Conservation (phyloP, 176 grass and related monocot genomes). For the Saccharum officinarum region DNA sequence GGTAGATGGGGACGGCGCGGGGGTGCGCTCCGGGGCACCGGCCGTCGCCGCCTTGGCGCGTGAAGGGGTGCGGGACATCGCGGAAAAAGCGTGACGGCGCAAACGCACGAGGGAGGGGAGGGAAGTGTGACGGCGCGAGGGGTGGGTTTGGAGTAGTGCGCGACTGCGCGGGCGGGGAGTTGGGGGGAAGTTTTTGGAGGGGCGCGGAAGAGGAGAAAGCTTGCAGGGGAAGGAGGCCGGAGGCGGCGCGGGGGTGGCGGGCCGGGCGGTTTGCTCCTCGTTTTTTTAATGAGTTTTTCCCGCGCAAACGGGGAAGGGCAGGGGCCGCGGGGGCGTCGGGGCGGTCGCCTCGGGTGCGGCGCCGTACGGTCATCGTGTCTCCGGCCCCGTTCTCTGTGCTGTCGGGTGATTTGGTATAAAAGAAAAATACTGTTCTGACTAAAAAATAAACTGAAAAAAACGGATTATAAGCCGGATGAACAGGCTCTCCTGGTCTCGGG, state of each 20-base stretch:
- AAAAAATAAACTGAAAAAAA: too few relatives aligned
- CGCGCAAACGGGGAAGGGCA: slow-evolving; percentile 32
- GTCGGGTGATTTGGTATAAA: too few relatives aligned
- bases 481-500: too few relatives aligned
- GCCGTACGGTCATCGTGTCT: not conserved
- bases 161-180: not conserved
- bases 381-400: too few relatives aligned
- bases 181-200: not conserved
- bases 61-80: slow-evolving; percentile 36
- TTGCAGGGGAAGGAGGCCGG: not conserved
- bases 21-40: slow-evolving; percentile 3
- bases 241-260: not conserved
- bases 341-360: not conserved
- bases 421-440: too few relatives aligned
- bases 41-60: not conserved
- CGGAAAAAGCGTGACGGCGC: not conserved
- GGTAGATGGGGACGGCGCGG: slow-evolving; percentile 48
- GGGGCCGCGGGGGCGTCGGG: not conserved
- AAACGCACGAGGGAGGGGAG: not conserved
- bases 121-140: not conserved
- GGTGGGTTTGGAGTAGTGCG: not conserved
- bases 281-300: slow-evolving; percentile 46
- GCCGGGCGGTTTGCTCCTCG: slow-evolving; percentile 16
- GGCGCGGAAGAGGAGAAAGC: not conserved
- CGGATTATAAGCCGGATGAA: too few relatives aligned